Evolutionary conservation across 106 monocot genomes (phyloP), one percentile per base, ranked within the genome.

Genomic region (Platanthera guangdongensis): DNA sequence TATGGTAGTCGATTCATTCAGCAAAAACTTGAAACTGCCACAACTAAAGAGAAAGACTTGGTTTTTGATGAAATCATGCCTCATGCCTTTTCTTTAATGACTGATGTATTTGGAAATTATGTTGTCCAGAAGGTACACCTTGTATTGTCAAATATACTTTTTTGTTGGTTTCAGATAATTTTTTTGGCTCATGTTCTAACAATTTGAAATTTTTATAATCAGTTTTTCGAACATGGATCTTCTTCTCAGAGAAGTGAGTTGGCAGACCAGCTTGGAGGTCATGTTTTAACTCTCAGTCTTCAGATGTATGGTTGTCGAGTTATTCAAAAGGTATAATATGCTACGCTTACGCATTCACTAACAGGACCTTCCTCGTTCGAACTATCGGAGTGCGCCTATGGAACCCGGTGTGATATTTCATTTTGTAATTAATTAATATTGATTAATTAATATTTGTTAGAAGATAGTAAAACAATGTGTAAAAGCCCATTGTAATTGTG

Each of bases 51-150:
- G 72, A 94, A 88, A 70, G 78, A 83, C 62, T 83, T 86, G 84
- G 88, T 94, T 54, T 90, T 84, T 51, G 79, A 81, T 52, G 93
- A 94, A 78, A 88, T 94, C 13, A 80, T 81, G 77, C 86, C 90
- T 72, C 83, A 79, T 14, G 84, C 88, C 22, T 78, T 80, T 73
- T 75, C 84, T 47, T 46, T 90, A 51, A 94, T 94, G 90, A 94
- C 90, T 51, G 93, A 94, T 87, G 90, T 90, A 22, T 94, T 94
- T 75, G 93, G 93, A 67, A 94, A 94, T 82, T 94, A 93, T 84
- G 93, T 93, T 8, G 84, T 88, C 72, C 93, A 93, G 71, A 93
- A 88, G 90, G 92, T 93, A 77, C 7, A 60, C 19, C 8, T 48
- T 78, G 10, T 57, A 28, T 47, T 6, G 21, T 0, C 52, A 9